These are phyloP conservation scores for Fragaria ananassa DNA, from an alignment of 306 rosid species.

Conservation along the genomic window DNA sequence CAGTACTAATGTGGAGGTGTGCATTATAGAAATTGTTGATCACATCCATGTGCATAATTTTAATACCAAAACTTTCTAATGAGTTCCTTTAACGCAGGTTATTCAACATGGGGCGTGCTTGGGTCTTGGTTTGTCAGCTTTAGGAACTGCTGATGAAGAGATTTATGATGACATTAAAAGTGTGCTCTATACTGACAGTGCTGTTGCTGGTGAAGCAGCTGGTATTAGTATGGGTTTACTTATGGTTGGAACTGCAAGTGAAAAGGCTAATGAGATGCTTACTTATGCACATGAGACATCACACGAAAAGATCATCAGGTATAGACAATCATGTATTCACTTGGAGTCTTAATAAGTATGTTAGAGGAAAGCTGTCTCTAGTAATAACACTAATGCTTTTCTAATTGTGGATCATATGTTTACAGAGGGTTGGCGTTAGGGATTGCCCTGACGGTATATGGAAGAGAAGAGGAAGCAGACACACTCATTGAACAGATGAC, in stretches of 20 bases:
- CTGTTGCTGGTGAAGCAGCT: slow-evolving; percentile 98
- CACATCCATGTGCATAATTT: neutral
- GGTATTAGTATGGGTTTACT: slow-evolving; percentile 97
- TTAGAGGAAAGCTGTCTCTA: neutral
- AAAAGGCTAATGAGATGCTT: slow-evolving; percentile 95
- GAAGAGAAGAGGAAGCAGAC: slow-evolving; percentile 98
- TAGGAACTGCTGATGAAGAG: slow-evolving; percentile 95
- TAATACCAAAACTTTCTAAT: slow-evolving; percentile 10
- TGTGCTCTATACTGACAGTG: slow-evolving; percentile 90
- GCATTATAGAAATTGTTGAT: slow-evolving; percentile 14
- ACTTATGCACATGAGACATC: slow-evolving; percentile 96
- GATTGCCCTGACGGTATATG: slow-evolving; percentile 93
- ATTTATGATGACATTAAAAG: slow-evolving; percentile 80
- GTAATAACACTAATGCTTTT: neutral
- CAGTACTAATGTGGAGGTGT: slow-evolving; percentile 89
- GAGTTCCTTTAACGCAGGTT: slow-evolving; percentile 53
- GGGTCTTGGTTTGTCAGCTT: slow-evolving; percentile 93
- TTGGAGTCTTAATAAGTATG: neutral
- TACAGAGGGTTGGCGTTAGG: slow-evolving; percentile 90
- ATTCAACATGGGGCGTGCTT: slow-evolving; percentile 98
- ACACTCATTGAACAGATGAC: slow-evolving; percentile 97
- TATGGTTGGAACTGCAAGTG: slow-evolving; percentile 98
- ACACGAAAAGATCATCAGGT: slow-evolving; percentile 92
- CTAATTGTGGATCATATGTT: slow-evolving; percentile 15
- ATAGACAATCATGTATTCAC: slow-evolving; percentile 16